Conservation (phyloP, 1,284 basidiomycete species). For the Ceratobasidium sp. region DNA sequence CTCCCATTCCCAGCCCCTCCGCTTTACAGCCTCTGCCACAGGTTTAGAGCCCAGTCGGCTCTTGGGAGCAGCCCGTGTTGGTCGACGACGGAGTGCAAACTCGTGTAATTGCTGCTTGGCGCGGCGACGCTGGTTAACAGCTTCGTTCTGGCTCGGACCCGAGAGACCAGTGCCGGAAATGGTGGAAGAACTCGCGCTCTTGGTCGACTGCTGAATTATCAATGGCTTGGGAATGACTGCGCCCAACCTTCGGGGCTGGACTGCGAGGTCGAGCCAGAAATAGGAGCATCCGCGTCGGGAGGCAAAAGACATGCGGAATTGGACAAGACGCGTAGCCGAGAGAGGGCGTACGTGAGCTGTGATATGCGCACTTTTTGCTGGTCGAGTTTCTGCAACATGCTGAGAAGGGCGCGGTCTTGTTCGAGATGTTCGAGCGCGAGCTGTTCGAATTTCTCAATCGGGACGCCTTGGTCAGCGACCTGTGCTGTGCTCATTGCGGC, state of each 20-base stretch:
- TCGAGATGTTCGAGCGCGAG: conserved; percentile 29
- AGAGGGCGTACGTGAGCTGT: conserved; percentile 33
- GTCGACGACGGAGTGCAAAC: conserved; percentile 23
- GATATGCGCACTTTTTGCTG: conserved; percentile 17
- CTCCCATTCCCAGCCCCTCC: conserved; percentile 17
- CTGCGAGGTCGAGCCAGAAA: background rate
- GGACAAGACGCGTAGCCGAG: conserved; percentile 21
- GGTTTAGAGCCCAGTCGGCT: background rate
- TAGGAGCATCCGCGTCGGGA: background rate
- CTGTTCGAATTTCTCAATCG: conserved; percentile 30
- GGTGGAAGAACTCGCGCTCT: background rate
- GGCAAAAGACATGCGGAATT: conserved; percentile 24
- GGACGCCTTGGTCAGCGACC: conserved; percentile 17
- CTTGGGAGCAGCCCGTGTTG: conserved; percentile 13
- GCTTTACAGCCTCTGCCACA: background rate
- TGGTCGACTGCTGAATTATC: conserved; percentile 21
- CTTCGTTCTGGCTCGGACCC: conserved; percentile 25
- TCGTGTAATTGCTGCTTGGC: conserved; percentile 30
- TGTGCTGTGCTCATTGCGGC: background rate
- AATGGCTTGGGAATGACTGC: conserved; percentile 25
- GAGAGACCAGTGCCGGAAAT: background rate
- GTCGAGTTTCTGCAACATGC: conserved; percentile 10
- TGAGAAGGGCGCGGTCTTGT: conserved; percentile 12
- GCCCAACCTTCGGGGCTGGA: conserved; percentile 6
- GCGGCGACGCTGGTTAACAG: conserved; percentile 17